A percentile compares a stretch with the other conserved stretches of the same genome.
phyloP scores from a whole-genome alignment of 2,329 filamentous ascomycete species.

The Hymenotorrendiella dingleyae region DNA sequence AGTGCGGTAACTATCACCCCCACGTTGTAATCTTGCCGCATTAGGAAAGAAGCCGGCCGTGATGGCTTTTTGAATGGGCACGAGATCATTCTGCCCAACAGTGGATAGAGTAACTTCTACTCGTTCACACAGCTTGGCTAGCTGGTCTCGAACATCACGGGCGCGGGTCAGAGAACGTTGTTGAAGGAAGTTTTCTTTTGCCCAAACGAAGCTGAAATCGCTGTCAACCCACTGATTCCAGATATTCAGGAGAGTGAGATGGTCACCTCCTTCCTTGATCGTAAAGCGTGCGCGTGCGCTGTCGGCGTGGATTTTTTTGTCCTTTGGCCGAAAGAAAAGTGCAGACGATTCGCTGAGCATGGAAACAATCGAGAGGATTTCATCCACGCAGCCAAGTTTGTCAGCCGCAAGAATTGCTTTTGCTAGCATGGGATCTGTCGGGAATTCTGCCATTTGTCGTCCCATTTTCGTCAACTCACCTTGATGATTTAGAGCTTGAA shows the following conservation, averaged over 20 bases:
- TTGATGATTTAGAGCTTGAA: conserved; percentile 82
- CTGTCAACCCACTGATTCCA: conserved; percentile 94
- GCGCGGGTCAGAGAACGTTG: conserved; percentile 84
- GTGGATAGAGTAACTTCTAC: conserved; percentile 75
- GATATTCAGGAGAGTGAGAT: conserved; percentile 81
- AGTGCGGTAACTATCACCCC: conserved; percentile 83
- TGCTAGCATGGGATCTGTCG: conserved; percentile 84
- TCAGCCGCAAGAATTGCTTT: conserved; percentile 85
- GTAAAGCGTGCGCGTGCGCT: conserved; percentile 85
- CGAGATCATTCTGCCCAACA: conserved; percentile 63
- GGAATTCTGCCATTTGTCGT: conserved; percentile 92
- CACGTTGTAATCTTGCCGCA: conserved; percentile 74
- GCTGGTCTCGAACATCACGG: conserved; percentile 86
- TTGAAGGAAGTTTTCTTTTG: conserved; percentile 89
- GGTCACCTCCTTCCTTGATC: conserved; percentile 84
- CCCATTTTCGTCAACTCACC: conserved; percentile 88
- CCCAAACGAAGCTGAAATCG: conserved; percentile 83
- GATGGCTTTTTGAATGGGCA: conserved; percentile 80
- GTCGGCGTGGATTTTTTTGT: conserved; percentile 96
- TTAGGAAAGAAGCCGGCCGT: conserved; percentile 94
- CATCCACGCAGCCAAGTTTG: conserved; percentile 87
- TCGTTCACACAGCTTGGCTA: conserved; percentile 85
- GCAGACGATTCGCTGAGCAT: conserved; percentile 87
- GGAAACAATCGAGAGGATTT: conserved; percentile 86
- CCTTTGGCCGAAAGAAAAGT: conserved; percentile 90